Conservation (phyloP, 2,329 filamentous ascomycete genomes). For the Tolypocladium ophioglossoides region DNA sequence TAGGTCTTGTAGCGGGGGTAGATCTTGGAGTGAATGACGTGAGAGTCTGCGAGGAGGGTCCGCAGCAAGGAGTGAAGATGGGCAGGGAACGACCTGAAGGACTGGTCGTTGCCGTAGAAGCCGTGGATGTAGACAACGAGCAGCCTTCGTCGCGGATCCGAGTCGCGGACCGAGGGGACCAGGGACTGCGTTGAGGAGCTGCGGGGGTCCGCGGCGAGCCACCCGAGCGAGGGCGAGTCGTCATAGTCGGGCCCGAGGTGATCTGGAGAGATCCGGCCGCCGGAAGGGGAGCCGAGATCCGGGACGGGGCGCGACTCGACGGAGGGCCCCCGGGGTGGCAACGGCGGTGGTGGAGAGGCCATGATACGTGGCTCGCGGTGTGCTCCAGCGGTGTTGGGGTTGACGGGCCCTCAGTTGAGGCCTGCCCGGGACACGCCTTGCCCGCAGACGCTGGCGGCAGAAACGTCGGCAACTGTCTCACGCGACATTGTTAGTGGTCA, state of each 20-base stretch:
- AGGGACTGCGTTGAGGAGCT: slow-evolving; percentile 38
- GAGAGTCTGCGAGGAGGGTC: slow-evolving; percentile 55
- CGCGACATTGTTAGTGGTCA: not conserved
- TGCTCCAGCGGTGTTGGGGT: not conserved
- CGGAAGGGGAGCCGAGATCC: not conserved
- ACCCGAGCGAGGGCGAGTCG: not conserved
- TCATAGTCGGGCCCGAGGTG: not conserved
- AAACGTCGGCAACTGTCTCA: not conserved
- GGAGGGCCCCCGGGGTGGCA: not conserved
- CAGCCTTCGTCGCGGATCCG: slow-evolving; percentile 40
- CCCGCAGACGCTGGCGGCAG: not conserved
- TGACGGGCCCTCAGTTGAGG: not conserved
- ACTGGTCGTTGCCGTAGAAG: slow-evolving; percentile 81
- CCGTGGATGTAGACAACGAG: slow-evolving; percentile 81
- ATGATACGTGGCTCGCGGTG: not conserved
- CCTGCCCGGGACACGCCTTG: not conserved
- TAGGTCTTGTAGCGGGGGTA: slow-evolving; percentile 74
- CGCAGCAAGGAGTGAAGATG: slow-evolving; percentile 72
- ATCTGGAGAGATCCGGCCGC: not conserved
- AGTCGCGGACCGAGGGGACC: slow-evolving; percentile 12
- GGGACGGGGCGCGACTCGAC: not conserved
- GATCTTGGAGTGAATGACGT: slow-evolving; percentile 78
- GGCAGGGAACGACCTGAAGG: slow-evolving; percentile 78
- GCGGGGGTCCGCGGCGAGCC: slow-evolving; percentile 29
- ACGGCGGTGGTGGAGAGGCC: not conserved